Evolutionary conservation across 208 protist genomes (phyloP), one percentile per base, ranked within the genome.

Genomic region (Balamuthia mandrillaris): DNA sequence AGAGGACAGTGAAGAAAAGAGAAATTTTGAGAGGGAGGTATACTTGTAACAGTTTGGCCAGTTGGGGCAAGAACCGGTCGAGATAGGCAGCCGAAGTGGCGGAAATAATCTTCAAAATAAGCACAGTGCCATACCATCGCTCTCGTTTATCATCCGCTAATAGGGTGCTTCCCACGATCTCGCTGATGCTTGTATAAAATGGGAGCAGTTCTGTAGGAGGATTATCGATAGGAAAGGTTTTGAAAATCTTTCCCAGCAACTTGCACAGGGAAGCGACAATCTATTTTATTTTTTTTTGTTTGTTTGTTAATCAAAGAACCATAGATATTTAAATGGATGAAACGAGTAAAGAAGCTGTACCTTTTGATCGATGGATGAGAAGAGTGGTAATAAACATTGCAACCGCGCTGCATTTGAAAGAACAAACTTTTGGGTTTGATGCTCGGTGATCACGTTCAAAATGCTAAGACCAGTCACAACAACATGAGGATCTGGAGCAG

Each of bases 61-160:
- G 68, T 6, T 42, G 68, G 27, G 68, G 24, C 29, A 78, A 35
- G 68, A 78, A 78, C 18, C 29, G 52, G 29, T 60, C 52, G 29
- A 27, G 29, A 5, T 78, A 78, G 44, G 49, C 68, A 31, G 68
- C 44, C 33, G 49, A 45, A 39, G n/a, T 21, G 44, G 49, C 56
- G 42, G 68, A 78, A 21, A 78, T 37, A 16, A 27, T 78, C 44
- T 78, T 78, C 7, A 78, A 45, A 39, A 78, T 78, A 29, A 78
- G 49, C 24, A 78, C 68, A 37, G 56, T 78, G 21, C 68, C 68
- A 12, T 37, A 78, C 68, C 61, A 72, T 18, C 27, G 61, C 27
- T n/a, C 21, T n/a, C 27, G 27, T 31, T 72, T 72, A 33, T 72
- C 61, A 41, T 72, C 61, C 3, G 61, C 27, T n/a, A 21, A n/a